Evolutionary conservation across 768 basidiomycete genomes (phyloP), one percentile per base, ranked within the genome.

Genomic region (Favolaschia claudopus): DNA sequence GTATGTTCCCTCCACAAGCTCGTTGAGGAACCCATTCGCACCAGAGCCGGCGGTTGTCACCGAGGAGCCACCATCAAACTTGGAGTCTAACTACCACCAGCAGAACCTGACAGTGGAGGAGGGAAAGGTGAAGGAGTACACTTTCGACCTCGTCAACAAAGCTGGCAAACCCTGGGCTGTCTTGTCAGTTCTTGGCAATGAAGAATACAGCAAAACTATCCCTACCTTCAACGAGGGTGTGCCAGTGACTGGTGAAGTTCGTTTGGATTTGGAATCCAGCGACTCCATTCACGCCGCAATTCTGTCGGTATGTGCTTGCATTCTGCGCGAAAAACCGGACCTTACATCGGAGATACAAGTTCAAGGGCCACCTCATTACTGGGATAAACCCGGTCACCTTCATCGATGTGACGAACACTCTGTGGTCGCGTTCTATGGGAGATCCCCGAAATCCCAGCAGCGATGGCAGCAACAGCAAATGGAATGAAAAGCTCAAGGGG

Each of bases 211-310:
- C 70, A 80, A 19, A 71, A 76, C 13, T 14, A 49, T 72, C 15
- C 78, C 79, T 7, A 74, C 69, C 2, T 71, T 76, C 60, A 38
- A 75, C 15, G 74, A 82, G 64, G 75, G 76, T 34, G 65, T 68
- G 10, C 60, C 62, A 2, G 64, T 80, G 6, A 66, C 66, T 34
- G 80, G 81, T 10, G 68, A 69, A 34, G 74, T 81, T 13, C 67
- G 66, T 7, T 64, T 82, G 24, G 66, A 67, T 44, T 57, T 77
- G 17, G 72, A 72, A 5, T 74, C 74, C 33, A 72, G 78, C 7
- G 82, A 85, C 37, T 72, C 74, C 20, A 78, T 86, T 42, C 79
- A 82, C 57, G 75, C 76, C 12, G 78, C 89, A 13, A 70, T 73
- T 13, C 61, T 89, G 46, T 76, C 78, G 55, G 88, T 87, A 65